These are phyloP conservation scores for Trichoderma sp. DNA, from an alignment of 2,329 filamentous ascomycete species.

Conservation along the genomic window DNA sequence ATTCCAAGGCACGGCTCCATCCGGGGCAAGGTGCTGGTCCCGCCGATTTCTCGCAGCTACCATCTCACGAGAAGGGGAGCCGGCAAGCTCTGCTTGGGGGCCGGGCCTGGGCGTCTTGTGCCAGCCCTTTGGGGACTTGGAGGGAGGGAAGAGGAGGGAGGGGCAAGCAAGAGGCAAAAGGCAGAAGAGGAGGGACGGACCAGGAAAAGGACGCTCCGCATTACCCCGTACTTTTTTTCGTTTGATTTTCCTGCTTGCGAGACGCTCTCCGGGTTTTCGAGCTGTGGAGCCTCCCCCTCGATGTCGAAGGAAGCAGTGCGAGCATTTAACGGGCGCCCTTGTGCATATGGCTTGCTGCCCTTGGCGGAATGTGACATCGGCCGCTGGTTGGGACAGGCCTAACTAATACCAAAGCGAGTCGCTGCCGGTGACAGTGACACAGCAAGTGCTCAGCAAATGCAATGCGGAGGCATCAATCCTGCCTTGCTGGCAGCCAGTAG, in stretches of 20 bases:
- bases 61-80: constrained; percentile 15
- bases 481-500: not conserved
- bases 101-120: constrained; percentile 7
- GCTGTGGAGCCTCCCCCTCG: constrained; percentile 23
- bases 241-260: not conserved
- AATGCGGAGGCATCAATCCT: not conserved
- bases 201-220: not conserved
- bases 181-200: not conserved
- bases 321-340: constrained; percentile 25
- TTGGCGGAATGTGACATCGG: constrained; percentile 22
- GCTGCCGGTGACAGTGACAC: not conserved
- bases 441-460: not conserved
- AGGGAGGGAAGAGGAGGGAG: not conserved
- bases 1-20: constrained; percentile 21
- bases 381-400: not conserved
- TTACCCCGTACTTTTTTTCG: constrained; percentile 18
- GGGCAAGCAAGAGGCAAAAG: constrained; percentile 4
- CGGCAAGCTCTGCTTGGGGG: constrained; percentile 22
- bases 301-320: constrained; percentile 21
- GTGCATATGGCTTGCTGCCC: constrained; percentile 23
- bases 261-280: constrained; percentile 21
- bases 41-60: constrained; percentile 18
- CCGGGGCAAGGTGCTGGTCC: constrained; percentile 17
- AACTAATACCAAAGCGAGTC: not conserved
- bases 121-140: constrained; percentile 16